phyloP scores from a whole-genome alignment of 768 basidiomycete species.

The Boletus vermiculosoides region DNA sequence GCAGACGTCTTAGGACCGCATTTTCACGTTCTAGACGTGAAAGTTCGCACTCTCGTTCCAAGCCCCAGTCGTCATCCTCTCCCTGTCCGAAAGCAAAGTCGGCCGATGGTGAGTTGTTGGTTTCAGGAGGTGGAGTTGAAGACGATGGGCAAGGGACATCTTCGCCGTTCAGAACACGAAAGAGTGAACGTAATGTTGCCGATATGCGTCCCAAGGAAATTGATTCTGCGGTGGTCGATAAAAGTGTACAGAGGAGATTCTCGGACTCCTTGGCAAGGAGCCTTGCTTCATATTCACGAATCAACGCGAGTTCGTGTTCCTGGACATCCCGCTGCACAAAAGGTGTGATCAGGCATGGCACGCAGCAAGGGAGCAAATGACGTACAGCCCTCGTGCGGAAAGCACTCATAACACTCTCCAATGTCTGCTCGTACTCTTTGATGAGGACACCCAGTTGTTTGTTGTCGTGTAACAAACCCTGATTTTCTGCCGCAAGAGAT shows the following conservation, averaged over 20 bases:
- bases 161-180: conserved; percentile 72
- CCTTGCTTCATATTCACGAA: conserved; percentile 87
- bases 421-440: conserved; percentile 95
- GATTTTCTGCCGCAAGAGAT: conserved; percentile 79
- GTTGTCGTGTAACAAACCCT: conserved; percentile 86
- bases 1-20: conserved; percentile 68
- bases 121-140: conserved; percentile 4
- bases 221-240: conserved; percentile 62
- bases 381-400: conserved; percentile 91
- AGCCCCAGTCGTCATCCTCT: conserved; percentile 66
- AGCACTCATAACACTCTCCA: conserved; percentile 89
- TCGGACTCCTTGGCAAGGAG: conserved; percentile 76
- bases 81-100: conserved; percentile 30
- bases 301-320: conserved; percentile 84
- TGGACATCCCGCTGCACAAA: conserved; percentile 79
- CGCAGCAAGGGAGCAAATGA: conserved; percentile 18
- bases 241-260: conserved; percentile 55
- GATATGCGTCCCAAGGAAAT: conserved; percentile 70
- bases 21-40: conserved; percentile 88
- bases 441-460: conserved; percentile 89
- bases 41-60: conserved; percentile 91
- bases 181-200: conserved; percentile 60
- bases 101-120: background rate
- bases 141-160: conserved; percentile 31
- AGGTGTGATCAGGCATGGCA: background rate